phyloP scores from a whole-genome alignment of 2,329 filamentous ascomycete genomes.

The Cladosporium sp. region DNA sequence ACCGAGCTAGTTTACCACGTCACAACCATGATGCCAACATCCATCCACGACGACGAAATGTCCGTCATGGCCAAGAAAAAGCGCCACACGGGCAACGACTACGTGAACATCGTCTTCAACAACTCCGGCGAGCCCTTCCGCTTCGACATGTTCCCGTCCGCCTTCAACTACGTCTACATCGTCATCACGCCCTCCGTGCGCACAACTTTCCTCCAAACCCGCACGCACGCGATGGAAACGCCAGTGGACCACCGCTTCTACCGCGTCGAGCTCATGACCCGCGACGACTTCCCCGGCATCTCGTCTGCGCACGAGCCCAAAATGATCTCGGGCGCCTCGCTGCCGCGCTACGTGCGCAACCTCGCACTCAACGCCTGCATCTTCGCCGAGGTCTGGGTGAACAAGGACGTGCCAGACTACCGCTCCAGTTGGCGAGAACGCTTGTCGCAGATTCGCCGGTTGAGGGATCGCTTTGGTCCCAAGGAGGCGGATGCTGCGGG shows the following conservation, averaged over 20 bases:
- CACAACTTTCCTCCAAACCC: slow-evolving; percentile 67
- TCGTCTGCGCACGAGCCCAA: slow-evolving; percentile 87
- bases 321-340: slow-evolving; percentile 75
- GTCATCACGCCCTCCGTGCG: slow-evolving; percentile 86
- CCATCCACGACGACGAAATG: slow-evolving; percentile 67
- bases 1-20: slow-evolving; percentile 96
- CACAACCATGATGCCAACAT: slow-evolving; percentile 94
- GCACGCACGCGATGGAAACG: slow-evolving; percentile 42
- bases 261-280: slow-evolving; percentile 83
- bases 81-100: slow-evolving; percentile 93
- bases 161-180: slow-evolving; percentile 97
- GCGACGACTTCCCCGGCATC: slow-evolving; percentile 84
- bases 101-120: slow-evolving; percentile 97
- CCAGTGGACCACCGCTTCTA: slow-evolving; percentile 58
- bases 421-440: slow-evolving; percentile 87
- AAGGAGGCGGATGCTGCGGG: not conserved
- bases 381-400: slow-evolving; percentile 87
- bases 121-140: slow-evolving; percentile 82
- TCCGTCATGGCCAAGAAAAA: slow-evolving; percentile 63
- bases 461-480: slow-evolving; percentile 59
- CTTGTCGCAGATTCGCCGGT: slow-evolving; percentile 74
- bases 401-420: slow-evolving; percentile 63
- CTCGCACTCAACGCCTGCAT: slow-evolving; percentile 90
- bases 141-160: slow-evolving; percentile 79
- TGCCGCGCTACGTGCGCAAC: slow-evolving; percentile 82